Conservation (phyloP, 306 rosid species). For the Rosa persica region DNA sequence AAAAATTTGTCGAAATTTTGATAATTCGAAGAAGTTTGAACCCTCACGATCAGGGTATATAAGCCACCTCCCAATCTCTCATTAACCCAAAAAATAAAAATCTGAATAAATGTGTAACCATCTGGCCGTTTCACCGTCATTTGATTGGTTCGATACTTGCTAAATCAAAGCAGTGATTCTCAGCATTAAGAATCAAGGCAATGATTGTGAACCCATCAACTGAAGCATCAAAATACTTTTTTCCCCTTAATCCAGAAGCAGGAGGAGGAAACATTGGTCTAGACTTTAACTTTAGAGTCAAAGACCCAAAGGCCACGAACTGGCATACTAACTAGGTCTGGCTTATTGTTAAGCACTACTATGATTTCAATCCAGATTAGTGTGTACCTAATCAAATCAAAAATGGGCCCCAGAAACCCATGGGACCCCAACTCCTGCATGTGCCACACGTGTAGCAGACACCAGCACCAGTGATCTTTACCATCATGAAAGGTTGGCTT, state of each 20-base stretch:
- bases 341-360: neutral
- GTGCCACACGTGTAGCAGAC: conserved; percentile 70
- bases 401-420: neutral
- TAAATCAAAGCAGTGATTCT: too few species aligned
- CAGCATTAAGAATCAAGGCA: neutral
- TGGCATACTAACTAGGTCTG: neutral
- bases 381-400: neutral
- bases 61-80: too few species aligned
- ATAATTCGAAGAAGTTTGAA: too few species aligned
- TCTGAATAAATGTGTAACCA: too few species aligned
- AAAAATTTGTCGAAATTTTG: too few species aligned
- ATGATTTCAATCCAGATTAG: neutral
- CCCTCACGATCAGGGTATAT: too few species aligned
- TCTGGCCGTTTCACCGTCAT: too few species aligned
- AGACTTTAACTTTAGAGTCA: neutral
- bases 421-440: conserved; percentile 43
- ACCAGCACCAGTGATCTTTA: conserved; percentile 30
- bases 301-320: neutral
- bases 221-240: neutral
- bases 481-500: conserved; percentile 42
- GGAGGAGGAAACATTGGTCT: neutral
- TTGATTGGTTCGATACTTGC: neutral
- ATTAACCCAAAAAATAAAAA: too few species aligned
- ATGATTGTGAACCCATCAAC: neutral
- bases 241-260: neutral